A percentile compares a stretch with the other conserved stretches of the same genome.
Evolutionary conservation across 768 basidiomycete genomes (phyloP).

Genomic region (Mycena vulgaris): DNA sequence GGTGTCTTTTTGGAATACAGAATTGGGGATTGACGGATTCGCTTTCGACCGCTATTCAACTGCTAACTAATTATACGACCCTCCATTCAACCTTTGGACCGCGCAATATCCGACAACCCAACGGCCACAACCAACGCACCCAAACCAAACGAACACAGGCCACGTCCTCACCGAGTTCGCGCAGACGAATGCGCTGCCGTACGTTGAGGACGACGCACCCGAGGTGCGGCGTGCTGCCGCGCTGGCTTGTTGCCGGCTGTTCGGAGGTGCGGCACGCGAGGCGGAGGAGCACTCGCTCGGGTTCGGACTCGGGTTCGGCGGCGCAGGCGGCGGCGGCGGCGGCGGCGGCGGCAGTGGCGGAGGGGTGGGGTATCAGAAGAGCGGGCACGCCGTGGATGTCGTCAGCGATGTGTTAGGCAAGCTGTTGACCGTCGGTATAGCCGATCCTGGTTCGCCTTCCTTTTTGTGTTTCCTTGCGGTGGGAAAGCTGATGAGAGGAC

Average conservation of each 20-base stretch:
- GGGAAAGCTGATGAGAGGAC: neutral
- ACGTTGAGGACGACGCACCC: conserved; percentile 92
- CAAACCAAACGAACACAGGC: conserved; percentile 59
- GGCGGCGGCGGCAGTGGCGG: neutral
- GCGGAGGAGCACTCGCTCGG: neutral
- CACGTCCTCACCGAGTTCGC: conserved; percentile 97
- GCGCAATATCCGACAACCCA: no score
- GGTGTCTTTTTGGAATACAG: no score
- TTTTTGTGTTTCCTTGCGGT: conserved; percentile 18
- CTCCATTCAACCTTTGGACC: no score
- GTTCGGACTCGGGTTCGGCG: no score
- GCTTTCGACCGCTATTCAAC: no score
- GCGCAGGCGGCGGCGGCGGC: neutral
- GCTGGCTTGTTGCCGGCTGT: conserved; percentile 90
- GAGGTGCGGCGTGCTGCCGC: conserved; percentile 94
- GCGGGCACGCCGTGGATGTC: conserved; percentile 95
- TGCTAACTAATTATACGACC: no score
- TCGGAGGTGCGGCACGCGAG: conserved; percentile 71
- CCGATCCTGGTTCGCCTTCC: conserved; percentile 86
- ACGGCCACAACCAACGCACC: no score
- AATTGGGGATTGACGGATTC: neutral
- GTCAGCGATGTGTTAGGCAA: conserved; percentile 98
- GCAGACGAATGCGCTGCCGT: conserved; percentile 90
- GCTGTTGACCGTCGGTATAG: conserved; percentile 93
- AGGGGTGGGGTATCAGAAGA: conserved; percentile 89